These are phyloP conservation scores for Psilocybe cubensis DNA, from an alignment of 768 basidiomycete species.

Conservation along the genomic window DNA sequence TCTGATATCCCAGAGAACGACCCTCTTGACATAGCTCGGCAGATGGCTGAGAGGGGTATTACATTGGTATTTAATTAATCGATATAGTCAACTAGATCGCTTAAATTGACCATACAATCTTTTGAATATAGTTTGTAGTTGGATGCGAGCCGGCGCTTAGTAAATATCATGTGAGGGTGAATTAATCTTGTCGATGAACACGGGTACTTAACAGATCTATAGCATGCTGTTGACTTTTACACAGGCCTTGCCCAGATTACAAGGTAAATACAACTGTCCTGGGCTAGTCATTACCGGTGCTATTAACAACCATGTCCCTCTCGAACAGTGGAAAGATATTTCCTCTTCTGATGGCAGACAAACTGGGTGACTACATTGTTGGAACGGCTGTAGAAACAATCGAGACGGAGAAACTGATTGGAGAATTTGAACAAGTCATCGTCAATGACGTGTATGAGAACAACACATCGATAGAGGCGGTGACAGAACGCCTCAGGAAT, in stretches of 20 bases:
- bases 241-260: conserved; percentile 30
- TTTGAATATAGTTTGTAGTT: conserved; percentile 54
- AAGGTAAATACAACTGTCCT: conserved; percentile 6
- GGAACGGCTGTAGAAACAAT: conserved; percentile 33
- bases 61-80: conserved; percentile 42
- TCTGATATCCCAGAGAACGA: conserved; percentile 25
- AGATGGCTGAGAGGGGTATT: conserved; percentile 57
- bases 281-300: background rate
- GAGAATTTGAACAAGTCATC: conserved; percentile 28
- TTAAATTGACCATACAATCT: background rate
- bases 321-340: conserved; percentile 27
- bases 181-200: background rate
- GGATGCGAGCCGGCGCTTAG: conserved; percentile 54
- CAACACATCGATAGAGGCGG: conserved; percentile 22
- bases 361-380: conserved; percentile 32
- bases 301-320: background rate
- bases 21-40: conserved; percentile 31
- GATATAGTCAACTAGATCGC: conserved; percentile 2
- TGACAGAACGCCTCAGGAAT: conserved; percentile 24
- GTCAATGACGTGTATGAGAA: conserved; percentile 30
- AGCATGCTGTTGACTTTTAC: conserved; percentile 33
- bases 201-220: background rate
- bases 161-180: conserved; percentile 9
- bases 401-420: conserved; percentile 30
- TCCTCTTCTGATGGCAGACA: conserved; percentile 30